Evolutionary conservation across 768 basidiomycete species (phyloP), one percentile per base, ranked within the genome.

Genomic region (Tricholoma matsutake): DNA sequence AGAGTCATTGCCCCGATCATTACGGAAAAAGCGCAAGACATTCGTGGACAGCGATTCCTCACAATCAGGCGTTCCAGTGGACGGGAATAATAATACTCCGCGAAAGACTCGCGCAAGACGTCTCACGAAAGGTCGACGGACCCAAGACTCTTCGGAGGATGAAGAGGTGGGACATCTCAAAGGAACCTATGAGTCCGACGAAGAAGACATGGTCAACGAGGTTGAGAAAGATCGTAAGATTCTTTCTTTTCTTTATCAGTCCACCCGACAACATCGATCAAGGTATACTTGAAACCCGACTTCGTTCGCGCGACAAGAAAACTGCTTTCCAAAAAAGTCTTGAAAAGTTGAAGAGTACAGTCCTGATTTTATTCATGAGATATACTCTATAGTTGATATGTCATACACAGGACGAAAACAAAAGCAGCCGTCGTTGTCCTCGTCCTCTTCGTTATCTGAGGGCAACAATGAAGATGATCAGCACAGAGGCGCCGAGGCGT

Each of bases 221-320:
- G 76, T 88, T 7, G 82, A 88, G 49, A 76, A 82, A 76, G 76
- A 85, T 62, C 79, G 89, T 88, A 66, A 52, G 57, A 52, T 32
- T 28, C 35, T 52, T 41, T 54, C 37, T 61, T 55, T 34, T 25
- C 18, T 56, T 28, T 6, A 6, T 52, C n/a, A 47, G 4, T 31
- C 28, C 34, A 32, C n/a, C 28, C 56, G 49, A 35, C 9, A 20
- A 58, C 20, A 34, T n/a, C 32, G 20, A 28, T 6, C 49, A 62
- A 92, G 88, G 76, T 56, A 88, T 93, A 29, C 73, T 94, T 41
- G 78, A 86, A 25, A 75, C 74, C 6, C 86, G 91, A 47, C 71
- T 93, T 31, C 86, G 92, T 35, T 70, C 74, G 28, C 82, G 89
- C 31, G 76, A 78, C 60, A 90, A 83, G 72, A 78, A 80, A 70